Evolutionary conservation across 2,329 filamentous ascomycete genomes (phyloP), one percentile per base, ranked within the genome.

Genomic region (Cladosporium sp.): DNA sequence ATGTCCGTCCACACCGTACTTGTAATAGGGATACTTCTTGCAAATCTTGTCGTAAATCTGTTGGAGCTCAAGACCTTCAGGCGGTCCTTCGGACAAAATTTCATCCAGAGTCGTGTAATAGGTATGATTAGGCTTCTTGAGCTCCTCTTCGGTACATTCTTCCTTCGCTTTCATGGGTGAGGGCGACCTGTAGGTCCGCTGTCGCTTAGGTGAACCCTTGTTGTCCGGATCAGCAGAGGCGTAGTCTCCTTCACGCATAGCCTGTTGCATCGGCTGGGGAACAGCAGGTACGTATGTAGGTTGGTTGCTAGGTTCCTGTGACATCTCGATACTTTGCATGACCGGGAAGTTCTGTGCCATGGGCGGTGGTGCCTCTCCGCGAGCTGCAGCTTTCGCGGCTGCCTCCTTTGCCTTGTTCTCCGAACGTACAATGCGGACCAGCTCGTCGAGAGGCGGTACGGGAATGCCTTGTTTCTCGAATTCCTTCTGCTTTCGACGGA

Each of bases 101-200:
- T 89, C 87, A 70, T 88, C 87, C 63, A 89, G 87, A 51, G 89
- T 81, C 30, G 87, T 83, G 10, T 88, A 86, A 71, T 89, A 90
- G 38, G 88, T 88, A 67, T 85, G 83, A 4, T 82, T 83, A 2
- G 87, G 87, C 77, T 92, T 91, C 66, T 88, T 86, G 60, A 93
- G 81, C 78, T 93, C 89, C 73, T 93, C 91, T 41, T 89, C 87
- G 1, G 90, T 92, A 75, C 90, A 83, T 71, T 90, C 89, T 61
- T 85, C 85, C 51, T 85, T 82, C 14, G 86, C 84, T 77, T 87
- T 88, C 70, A 87, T 84, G 1, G 87, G 87, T 8, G 87, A 88
- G 1, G 86, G 86, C 18, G 87, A 88, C 49, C 83, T 81, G 28
- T 83, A 83, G 12, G 78, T 77, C 57, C 83, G 82, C 69, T 86